Percentiles rank a stretch among this genome's conserved stretches.
These are phyloP conservation scores for Podospora comata DNA, from an alignment of 495 filamentous ascomycete species.

Conservation along the genomic window DNA sequence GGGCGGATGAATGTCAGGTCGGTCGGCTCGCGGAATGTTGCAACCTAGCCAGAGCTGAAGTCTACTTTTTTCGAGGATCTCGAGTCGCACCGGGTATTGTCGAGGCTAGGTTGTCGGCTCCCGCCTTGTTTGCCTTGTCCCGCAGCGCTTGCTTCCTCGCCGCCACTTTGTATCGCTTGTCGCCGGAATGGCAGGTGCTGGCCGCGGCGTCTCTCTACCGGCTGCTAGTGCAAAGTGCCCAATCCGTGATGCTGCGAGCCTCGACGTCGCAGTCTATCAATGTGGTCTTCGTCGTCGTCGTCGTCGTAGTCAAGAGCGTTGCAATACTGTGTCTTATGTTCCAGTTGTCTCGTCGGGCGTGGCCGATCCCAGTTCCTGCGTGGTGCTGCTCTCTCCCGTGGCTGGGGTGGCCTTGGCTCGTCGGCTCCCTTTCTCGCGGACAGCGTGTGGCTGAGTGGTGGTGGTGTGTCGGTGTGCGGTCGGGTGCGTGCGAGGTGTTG, in stretches of 20 bases:
- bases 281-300: not conserved
- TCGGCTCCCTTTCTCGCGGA: conserved; percentile 2
- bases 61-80: not conserved
- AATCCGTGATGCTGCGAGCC: not conserved
- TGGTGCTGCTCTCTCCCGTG: not conserved
- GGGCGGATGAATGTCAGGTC: not conserved
- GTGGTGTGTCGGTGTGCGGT: not conserved
- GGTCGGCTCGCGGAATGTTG: not conserved
- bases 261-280: not conserved
- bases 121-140: conserved; percentile 10
- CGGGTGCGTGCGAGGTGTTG: not conserved
- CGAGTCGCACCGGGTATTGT: conserved; percentile 5
- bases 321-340: not conserved
- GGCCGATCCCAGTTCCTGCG: not conserved
- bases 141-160: conserved; percentile 4
- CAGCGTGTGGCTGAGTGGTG: not conserved
- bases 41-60: not conserved
- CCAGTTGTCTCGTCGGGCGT: not conserved
- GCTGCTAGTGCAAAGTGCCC: not conserved
- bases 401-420: conserved; percentile 4
- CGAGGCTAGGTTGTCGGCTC: conserved; percentile 11
- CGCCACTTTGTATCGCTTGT: conserved; percentile 4
- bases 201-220: not conserved
- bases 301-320: not conserved
- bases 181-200: conserved; percentile 9